Evolutionary conservation across 495 filamentous ascomycete genomes (phyloP).

Genomic region (Aspergillus campestris): DNA sequence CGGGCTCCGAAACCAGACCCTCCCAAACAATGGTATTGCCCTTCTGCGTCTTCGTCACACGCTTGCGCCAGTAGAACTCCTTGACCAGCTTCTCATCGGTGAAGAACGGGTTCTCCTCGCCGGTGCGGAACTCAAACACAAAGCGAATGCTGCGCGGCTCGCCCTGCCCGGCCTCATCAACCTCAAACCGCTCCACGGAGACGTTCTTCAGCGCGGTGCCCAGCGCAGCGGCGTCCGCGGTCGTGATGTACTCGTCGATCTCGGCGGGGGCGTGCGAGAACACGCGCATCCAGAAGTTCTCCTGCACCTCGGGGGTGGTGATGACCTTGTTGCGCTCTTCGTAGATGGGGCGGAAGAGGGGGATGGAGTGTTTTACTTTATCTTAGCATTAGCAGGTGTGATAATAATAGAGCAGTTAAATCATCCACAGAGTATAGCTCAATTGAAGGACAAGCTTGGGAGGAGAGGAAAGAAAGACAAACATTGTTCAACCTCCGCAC

Average conservation of each 20-base stretch:
- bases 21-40: conserved; percentile 50
- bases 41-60: conserved; percentile 21
- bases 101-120: conserved; percentile 63
- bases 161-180: conserved; percentile 47
- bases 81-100: conserved; percentile 69
- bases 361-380: conserved; percentile 27
- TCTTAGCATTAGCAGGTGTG: conserved; percentile 8
- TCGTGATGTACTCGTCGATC: conserved; percentile 76
- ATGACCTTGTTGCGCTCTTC: conserved; percentile 60
- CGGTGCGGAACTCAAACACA: conserved; percentile 35
- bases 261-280: conserved; percentile 74
- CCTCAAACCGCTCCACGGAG: conserved; percentile 67
- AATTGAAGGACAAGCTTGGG: too few species aligned
- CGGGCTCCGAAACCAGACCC: conserved; percentile 75
- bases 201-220: conserved; percentile 51
- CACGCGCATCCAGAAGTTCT: conserved; percentile 83
- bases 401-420: not conserved
- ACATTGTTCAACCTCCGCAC: conserved; percentile 35
- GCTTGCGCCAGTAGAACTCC: conserved; percentile 74
- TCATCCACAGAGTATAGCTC: too few species aligned
- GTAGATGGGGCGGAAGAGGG: conserved; percentile 51
- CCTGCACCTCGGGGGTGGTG: conserved; percentile 46
- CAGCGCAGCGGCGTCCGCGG: conserved; percentile 62
- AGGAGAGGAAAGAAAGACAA: conserved; percentile 19
- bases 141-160: conserved; percentile 42